These are phyloP conservation scores for Lactarius hatsudake DNA, from an alignment of 768 basidiomycete genomes.

Conservation along the genomic window DNA sequence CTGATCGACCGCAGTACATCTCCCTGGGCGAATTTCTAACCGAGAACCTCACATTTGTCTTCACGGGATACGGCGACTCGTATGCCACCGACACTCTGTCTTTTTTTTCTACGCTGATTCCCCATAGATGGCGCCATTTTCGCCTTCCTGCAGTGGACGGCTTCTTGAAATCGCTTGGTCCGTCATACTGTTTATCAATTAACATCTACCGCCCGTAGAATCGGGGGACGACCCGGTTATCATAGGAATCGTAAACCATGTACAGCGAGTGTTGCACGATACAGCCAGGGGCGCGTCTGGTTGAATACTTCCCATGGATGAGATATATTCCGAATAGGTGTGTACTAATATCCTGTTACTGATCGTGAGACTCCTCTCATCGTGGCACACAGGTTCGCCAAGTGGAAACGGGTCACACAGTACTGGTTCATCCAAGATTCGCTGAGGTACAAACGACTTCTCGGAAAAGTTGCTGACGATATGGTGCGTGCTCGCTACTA, in stretches of 20 bases:
- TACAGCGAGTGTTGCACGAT: neutral
- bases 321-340: neutral
- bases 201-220: conserved; percentile 5
- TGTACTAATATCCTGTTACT: neutral
- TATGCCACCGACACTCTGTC: neutral
- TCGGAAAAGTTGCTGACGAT: neutral
- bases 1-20: neutral
- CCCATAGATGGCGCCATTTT: neutral
- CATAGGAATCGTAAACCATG: neutral
- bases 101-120: neutral
- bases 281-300: neutral
- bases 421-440: neutral
- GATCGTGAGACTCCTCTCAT: neutral
- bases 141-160: neutral
- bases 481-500: neutral
- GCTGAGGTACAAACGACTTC: neutral
- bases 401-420: neutral
- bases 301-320: neutral
- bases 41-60: neutral
- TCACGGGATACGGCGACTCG: neutral
- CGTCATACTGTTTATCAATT: conserved; percentile 29
- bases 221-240: conserved; percentile 13
- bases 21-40: neutral
- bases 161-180: conserved; percentile 19
- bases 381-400: neutral